Evolutionary conservation across 2,329 filamentous ascomycete genomes (phyloP).

Genomic region (Trichoderma citrinoviride): DNA sequence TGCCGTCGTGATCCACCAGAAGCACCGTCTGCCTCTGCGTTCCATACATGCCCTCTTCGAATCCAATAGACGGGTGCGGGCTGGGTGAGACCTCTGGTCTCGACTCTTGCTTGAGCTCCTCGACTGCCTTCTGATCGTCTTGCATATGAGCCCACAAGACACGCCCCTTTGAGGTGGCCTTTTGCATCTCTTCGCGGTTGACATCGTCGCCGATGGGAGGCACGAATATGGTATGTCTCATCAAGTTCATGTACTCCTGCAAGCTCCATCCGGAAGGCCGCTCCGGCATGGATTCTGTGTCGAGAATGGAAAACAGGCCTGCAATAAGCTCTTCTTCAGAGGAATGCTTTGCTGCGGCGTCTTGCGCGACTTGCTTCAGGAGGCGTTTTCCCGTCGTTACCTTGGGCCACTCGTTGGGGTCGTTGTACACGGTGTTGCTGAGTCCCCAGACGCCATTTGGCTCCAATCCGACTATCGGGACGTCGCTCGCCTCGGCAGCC

Average conservation of each 20-base stretch:
- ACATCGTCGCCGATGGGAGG: slow-evolving; percentile 53
- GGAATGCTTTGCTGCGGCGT: slow-evolving; percentile 37
- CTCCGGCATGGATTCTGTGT: slow-evolving; percentile 54
- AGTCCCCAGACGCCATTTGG: slow-evolving; percentile 56
- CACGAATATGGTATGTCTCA: slow-evolving; percentile 62
- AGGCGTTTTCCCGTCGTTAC: slow-evolving; percentile 52
- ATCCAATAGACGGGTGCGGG: slow-evolving; percentile 37
- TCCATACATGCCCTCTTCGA: slow-evolving; percentile 60
- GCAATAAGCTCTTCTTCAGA: slow-evolving; percentile 50
- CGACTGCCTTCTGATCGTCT: slow-evolving; percentile 39
- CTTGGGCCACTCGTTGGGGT: slow-evolving; percentile 59
- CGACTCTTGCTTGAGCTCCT: slow-evolving; percentile 37
- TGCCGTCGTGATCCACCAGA: slow-evolving; percentile 61
- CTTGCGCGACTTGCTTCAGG: slow-evolving; percentile 43
- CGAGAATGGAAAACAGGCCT: slow-evolving; percentile 53
- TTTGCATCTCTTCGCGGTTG: slow-evolving; percentile 46
- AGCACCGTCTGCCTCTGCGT: slow-evolving; percentile 64
- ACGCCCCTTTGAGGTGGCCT: slow-evolving; percentile 39
- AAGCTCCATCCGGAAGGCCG: slow-evolving; percentile 44
- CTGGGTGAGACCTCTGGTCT: slow-evolving; percentile 39
- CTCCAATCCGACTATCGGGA: slow-evolving; percentile 56
- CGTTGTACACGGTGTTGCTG: slow-evolving; percentile 60
- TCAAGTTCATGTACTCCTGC: slow-evolving; percentile 51
- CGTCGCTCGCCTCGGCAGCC: slow-evolving; percentile 49
- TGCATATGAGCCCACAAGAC: slow-evolving; percentile 36